phyloP scores from a whole-genome alignment of 2,329 filamentous ascomycete genomes.

The Aurifilum marmelostoma region DNA sequence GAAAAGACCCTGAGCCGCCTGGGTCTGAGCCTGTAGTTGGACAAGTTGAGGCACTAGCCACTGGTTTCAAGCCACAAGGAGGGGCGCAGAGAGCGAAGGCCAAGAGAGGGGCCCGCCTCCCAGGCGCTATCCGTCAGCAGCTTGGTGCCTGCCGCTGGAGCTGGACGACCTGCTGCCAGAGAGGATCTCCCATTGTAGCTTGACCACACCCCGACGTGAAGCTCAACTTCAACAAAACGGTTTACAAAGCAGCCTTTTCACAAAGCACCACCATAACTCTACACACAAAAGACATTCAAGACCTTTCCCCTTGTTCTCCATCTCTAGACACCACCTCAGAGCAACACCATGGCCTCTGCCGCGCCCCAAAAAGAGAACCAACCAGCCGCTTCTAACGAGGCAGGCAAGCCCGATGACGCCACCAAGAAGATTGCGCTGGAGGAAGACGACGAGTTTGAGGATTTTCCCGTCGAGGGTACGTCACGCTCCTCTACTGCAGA shows the following conservation, averaged over 20 bases:
- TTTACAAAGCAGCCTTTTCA: background rate
- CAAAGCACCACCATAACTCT: background rate
- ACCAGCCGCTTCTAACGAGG: slow-evolving; percentile 43
- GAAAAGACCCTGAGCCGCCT: no score
- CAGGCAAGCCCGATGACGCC: slow-evolving; percentile 46
- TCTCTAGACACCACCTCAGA: slow-evolving; percentile 7
- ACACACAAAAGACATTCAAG: background rate
- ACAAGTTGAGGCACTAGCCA: background rate
- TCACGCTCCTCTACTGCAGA: slow-evolving; percentile 15
- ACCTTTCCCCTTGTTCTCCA: background rate
- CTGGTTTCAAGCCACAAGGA: slow-evolving; percentile 17
- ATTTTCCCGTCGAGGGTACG: slow-evolving; percentile 94
- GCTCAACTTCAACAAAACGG: background rate
- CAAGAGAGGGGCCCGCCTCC: no score
- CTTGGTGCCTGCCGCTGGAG: slow-evolving; percentile 21
- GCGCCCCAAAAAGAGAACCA: slow-evolving; percentile 44
- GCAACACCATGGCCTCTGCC: slow-evolving; percentile 41
- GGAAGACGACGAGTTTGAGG: slow-evolving; percentile 98
- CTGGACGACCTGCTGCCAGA: background rate
- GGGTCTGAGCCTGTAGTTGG: no score
- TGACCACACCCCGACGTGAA: background rate
- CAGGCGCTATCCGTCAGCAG: slow-evolving; percentile 24
- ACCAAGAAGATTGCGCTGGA: slow-evolving; percentile 76
- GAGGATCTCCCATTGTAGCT: slow-evolving; percentile 8
- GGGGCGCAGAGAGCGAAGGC: no score